Evolutionary conservation across 2,329 filamentous ascomycete genomes (phyloP), one percentile per base, ranked within the genome.

Genomic region (Colletotrichum tropicicola): DNA sequence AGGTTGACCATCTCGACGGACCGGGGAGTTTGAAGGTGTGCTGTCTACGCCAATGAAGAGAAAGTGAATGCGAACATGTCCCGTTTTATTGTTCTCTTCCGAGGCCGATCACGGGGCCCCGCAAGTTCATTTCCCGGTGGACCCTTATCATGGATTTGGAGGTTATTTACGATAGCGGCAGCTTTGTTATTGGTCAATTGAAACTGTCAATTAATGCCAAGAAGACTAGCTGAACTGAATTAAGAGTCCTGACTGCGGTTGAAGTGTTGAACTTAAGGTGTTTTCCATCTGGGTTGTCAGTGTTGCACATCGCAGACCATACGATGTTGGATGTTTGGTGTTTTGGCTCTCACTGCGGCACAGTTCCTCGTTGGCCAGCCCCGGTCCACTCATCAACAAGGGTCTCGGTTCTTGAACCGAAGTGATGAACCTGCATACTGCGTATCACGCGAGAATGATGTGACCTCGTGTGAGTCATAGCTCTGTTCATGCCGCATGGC

Each of bases 81-180:
- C 51, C n/a, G 9, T 32, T 27, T 61, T 32, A 25, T 51, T 27
- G 7, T 25, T 13, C 10, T 37, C 4, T 44, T 5, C 19, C 4
- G 21, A 30, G 49, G 61, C 57, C 61, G 61, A 55, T 61, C 15
- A 48, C 61, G 56, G 61, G 61, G 57, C 61, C 49, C 57, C 49
- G 61, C 48, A 49, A 43, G 21, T 21, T 61, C 56, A 61, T 55
- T 61, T 65, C 21, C 27, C 15, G 43, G 57, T 61, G 57, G 61
- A 55, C 44, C 45, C 39, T 59, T 48, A 55, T 55, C 61, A 23
- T 23, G 19, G 43, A 28, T n/a, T 27, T 43, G 27, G 23, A 35
- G 10, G 27, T 27, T 43, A 19, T 52, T 59, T 28, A 21, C 41
- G 41, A 60, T 64, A 60, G 19, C 13, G 32, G 25, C 6, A 19